phyloP scores from a whole-genome alignment of 2,329 filamentous ascomycete species.

The Sphaerulina vaccinii region DNA sequence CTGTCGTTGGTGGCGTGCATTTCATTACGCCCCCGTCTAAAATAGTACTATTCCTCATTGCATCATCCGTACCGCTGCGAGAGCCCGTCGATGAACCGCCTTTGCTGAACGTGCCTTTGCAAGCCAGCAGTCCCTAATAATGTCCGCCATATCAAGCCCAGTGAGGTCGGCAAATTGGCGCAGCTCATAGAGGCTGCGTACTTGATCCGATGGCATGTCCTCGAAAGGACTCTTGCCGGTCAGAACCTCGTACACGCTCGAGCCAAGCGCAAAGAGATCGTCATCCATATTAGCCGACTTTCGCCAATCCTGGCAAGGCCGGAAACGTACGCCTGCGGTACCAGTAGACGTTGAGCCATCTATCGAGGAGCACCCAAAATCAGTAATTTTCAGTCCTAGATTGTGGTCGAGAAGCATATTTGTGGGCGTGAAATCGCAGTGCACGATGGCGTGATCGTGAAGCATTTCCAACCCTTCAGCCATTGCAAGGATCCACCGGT shows the following conservation, averaged over 20 bases:
- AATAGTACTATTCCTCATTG: background rate
- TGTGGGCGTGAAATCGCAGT: constrained; percentile 3
- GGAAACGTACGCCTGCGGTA: constrained; percentile 8
- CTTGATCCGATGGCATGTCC: constrained; percentile 5
- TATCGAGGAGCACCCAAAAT: constrained; percentile 3
- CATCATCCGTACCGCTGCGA: background rate
- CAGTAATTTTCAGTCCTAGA: constrained; percentile 3
- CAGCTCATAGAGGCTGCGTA: background rate
- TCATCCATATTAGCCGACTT: constrained; percentile 1
- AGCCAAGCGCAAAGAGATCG: constrained; percentile 11
- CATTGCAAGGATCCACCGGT: constrained; percentile 1
- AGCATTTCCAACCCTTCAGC: constrained; percentile 9
- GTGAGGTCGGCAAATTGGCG: constrained; percentile 3
- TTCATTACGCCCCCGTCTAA: background rate
- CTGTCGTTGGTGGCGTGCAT: background rate
- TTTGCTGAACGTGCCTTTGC: background rate
- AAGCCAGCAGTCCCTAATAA: constrained; percentile 4
- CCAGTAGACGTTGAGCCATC: background rate
- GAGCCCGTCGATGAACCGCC: background rate
- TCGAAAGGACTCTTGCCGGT: constrained; percentile 4
- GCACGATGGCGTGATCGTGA: background rate
- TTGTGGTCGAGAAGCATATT: constrained; percentile 11
- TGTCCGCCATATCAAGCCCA: constrained; percentile 1
- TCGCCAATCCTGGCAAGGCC: constrained; percentile 5
- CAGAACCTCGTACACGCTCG: constrained; percentile 6